phyloP scores from a whole-genome alignment of 1,284 basidiomycete genomes.

The Tylopilus microsporus region DNA sequence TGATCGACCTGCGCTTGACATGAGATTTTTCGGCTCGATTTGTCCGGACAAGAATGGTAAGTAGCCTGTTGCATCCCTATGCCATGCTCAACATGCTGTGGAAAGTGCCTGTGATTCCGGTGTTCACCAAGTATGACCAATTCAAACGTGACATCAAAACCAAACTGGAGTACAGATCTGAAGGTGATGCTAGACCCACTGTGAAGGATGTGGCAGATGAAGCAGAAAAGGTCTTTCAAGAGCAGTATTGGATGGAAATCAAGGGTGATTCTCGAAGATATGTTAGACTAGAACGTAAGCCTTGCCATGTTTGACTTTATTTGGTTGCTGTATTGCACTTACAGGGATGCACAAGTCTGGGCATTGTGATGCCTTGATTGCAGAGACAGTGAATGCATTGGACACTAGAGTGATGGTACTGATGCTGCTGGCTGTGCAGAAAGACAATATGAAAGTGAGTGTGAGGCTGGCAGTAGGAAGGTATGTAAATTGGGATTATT shows the following conservation, averaged over 20 bases:
- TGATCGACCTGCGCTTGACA: neutral
- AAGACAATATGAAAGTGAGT: neutral
- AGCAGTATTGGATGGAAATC: neutral
- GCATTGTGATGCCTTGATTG: neutral
- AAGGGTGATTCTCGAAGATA: neutral
- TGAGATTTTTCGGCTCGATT: neutral
- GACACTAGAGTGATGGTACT: neutral
- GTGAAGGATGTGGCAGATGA: neutral
- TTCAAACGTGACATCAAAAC: constrained; percentile 1
- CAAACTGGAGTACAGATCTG: neutral
- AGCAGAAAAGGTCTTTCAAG: neutral
- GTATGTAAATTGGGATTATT: neutral
- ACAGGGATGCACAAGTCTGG: neutral
- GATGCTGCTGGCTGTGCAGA: neutral
- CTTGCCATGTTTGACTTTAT: neutral
- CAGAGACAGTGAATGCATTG: neutral
- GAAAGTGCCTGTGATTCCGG: constrained; percentile 3
- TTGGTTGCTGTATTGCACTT: neutral
- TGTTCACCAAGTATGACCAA: constrained; percentile 11
- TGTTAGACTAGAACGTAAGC: neutral
- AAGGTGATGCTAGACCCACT: neutral
- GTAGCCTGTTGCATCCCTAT: neutral
- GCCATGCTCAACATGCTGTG: neutral
- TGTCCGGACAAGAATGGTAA: constrained; percentile 8
- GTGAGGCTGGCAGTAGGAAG: neutral